Base-by-base conservation (phyloP, 1,284 basidiomycete species). In the Rhodotorula sp. region DNA sequence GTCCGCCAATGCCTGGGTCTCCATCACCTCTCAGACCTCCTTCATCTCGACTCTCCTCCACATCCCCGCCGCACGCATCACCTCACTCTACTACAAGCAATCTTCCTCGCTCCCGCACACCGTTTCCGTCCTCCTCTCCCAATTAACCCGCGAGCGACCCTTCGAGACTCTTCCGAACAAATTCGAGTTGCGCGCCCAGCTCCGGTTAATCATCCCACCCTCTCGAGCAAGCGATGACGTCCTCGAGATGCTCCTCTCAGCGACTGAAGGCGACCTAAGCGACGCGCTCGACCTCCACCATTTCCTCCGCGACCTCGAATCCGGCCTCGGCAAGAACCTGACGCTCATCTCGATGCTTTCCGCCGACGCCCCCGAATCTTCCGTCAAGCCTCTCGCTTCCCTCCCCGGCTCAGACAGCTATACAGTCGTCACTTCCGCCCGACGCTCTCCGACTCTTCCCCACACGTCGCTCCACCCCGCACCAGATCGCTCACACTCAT, bases 201-300 rank as follows among this genome's bases (percentile, higher is more conserved):
- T 65, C 34, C 53, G 62, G 2, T 20, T 63, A 46, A 50, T 70
- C 63, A 34, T 68, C 1, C 67, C 70, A 2, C 28, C 48, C 4
- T 9, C 5, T 4, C 51, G 50, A 9, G 28, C 48, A 13, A 30
- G 48, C 24, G 60, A 67, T 4, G 62, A 65, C 50, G 59, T 70
- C 31, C 66, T 70, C 51, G 56, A 62, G n/a, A 59, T 54, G 3
- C 62, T 72, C 16, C 65, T 74, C 13, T 59, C 47, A 24, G 69
- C 69, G 10, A 71, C 72, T 11, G 63, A 67, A 24, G 72, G 70
- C 20, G 72, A 74, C 37, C 10, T 74, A 22, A 59, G 57, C 26
- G 67, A 74, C 51, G 69, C 72, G 56, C 68, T 74, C 51, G 72
- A 74, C 55, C 60, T 74, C 31, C 62, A 71, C 28, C 30, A 40